Percentiles rank a stretch among this genome's conserved stretches.
These are phyloP conservation scores for Podospora fimiseda DNA, from an alignment of 495 filamentous ascomycete genomes.

Conservation along the genomic window DNA sequence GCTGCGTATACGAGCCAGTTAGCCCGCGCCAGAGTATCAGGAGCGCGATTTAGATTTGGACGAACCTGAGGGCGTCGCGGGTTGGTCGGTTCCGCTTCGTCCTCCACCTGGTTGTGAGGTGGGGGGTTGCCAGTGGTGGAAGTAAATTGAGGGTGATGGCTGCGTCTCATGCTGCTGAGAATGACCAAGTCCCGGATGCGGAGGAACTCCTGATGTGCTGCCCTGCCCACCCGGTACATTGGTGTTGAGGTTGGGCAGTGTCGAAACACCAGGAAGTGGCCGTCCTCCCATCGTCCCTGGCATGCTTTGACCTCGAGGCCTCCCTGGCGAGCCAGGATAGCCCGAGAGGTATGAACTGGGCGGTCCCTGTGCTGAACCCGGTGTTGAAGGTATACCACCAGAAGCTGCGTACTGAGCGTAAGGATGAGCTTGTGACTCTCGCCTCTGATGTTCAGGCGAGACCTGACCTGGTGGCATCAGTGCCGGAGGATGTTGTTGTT, in stretches of 20 bases:
- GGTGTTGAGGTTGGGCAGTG: constrained; percentile 30
- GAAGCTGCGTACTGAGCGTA: constrained; percentile 40
- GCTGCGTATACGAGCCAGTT: constrained; percentile 45
- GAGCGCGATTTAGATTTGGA: constrained; percentile 48
- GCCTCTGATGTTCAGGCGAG: constrained; percentile 39
- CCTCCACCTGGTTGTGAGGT: constrained; percentile 48
- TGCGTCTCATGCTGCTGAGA: constrained; percentile 43
- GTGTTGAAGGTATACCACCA: constrained; percentile 38
- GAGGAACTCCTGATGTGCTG: constrained; percentile 12
- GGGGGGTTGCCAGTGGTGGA: constrained; percentile 89
- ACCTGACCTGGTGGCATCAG: constrained; percentile 43
- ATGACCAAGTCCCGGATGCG: constrained; percentile 27
- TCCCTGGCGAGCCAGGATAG: constrained; percentile 38
- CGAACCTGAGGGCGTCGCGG: constrained; percentile 62
- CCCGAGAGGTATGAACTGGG: constrained; percentile 26
- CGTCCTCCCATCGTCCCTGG: constrained; percentile 24
- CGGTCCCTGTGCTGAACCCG: constrained; percentile 36
- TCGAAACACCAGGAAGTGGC: constrained; percentile 14
- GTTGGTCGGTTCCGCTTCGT: constrained; percentile 48
- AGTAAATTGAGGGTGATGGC: constrained; percentile 65
- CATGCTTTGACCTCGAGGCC: constrained; percentile 36
- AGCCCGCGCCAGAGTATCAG: constrained; percentile 40
- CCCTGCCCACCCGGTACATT: constrained; percentile 23
- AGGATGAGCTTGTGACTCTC: constrained; percentile 37
- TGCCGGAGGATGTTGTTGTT: constrained; percentile 46